Conservation (phyloP, 441 rosid species). For the Omphalea diandra region DNA sequence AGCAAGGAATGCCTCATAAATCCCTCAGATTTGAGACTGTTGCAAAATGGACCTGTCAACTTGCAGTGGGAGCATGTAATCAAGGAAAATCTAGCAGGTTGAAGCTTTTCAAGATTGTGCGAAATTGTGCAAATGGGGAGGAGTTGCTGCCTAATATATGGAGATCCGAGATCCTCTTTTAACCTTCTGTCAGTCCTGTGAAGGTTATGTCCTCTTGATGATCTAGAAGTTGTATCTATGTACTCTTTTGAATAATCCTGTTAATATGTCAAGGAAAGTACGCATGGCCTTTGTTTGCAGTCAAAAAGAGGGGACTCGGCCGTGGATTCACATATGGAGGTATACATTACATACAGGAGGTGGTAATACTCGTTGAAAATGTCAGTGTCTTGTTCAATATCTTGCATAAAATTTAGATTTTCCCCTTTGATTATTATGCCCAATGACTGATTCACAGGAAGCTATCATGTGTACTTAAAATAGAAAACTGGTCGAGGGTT, state of each 20-base stretch:
- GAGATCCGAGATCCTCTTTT: neutral
- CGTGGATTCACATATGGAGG: too few species aligned
- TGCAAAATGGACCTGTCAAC: neutral
- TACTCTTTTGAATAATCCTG: neutral
- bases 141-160: neutral
- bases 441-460: too few species aligned
- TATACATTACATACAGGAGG: too few species aligned
- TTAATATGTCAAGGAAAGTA: neutral
- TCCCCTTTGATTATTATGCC: too few species aligned
- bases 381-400: too few species aligned
- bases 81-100: constrained; percentile 4
- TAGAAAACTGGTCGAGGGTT: too few species aligned
- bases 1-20: neutral
- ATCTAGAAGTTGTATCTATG: neutral
- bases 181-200: neutral
- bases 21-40: neutral
- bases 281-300: too few species aligned
- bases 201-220: neutral
- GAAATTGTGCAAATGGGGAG: neutral
- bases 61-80: neutral
- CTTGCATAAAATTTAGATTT: too few species aligned
- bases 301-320: neutral
- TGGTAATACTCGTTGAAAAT: too few species aligned
- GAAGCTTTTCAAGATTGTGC: neutral
- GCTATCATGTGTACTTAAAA: too few species aligned